Evolutionary conservation across 306 rosid species (phyloP), one percentile per base, ranked within the genome.

Genomic region (Pterocarpus santalinus): DNA sequence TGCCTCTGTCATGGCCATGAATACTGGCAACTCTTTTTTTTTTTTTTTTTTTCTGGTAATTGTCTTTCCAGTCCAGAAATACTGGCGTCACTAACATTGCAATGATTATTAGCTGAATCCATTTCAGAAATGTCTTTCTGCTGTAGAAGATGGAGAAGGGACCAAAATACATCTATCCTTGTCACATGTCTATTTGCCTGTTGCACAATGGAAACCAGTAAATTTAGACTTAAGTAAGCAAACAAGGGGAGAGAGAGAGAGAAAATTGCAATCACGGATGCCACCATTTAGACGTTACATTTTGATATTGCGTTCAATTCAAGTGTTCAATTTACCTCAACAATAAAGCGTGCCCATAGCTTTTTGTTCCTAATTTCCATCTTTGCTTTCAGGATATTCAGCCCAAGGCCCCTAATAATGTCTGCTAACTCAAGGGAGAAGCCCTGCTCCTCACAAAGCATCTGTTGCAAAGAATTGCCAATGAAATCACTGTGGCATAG

Each of bases 381-480:
- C 77, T 74, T 84, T 58, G 93, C 95, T 85, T 93, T 95, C 89
- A 95, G 86, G 41, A 91, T 90, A 67, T 85, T 95, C 81, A 95
- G 67, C 43, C 97, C 97, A 3, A 88, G 86, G 7, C 90, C 87
- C n/a, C 89, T 85, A 14, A 92, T 86, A 15, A 79, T 81, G 64
- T 91, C 97, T 5, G 91, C 87, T 85, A 94, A 87, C 85, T 94
- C 98, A 33, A 94, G 93, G 86, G 90, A 90, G 85, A 88, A 84
- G 56, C 90, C 92, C 36, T 85, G 89, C 66, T 89, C 95, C 86
- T 90, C 97, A 49, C 92, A 95, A 60, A 92, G 91, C 87, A 95
- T 86, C 97, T 95, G 87, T 69, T 86, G 73, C 57, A 85, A 7
- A 55, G 53, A 68, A 79, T 81, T 66, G 10, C 30, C 39, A 76